Base-by-base conservation (phyloP, 176 grass and related monocot genomes). In the Avena sativa region DNA sequence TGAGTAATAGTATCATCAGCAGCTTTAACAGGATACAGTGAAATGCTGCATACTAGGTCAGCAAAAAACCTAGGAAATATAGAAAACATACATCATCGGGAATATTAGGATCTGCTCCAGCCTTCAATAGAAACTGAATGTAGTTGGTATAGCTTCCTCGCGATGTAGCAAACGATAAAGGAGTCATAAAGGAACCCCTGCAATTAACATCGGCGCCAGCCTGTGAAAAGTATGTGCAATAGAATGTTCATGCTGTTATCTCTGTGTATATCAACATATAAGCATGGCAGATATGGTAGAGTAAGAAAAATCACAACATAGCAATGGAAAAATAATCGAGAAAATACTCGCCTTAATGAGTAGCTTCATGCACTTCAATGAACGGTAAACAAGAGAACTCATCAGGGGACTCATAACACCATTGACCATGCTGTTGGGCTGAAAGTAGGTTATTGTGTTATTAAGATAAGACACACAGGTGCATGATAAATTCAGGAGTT, bases 171-270 rank as follows among this genome's bases (percentile, higher is more conserved):
- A 85, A 73, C 21, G 67, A 12, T 21, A 89, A 58, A 53, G 87
- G 82, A 74, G 74, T 9, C 58, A 5, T 0, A 34, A 23, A 0
- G 21, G 30, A 62, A 74, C 73, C 51, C 17, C 71, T 65, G 4
- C 19, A 53, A 74, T 91, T 80, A 15, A 91, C 85, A 60, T 91
- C 89, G 48, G 74, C 85, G 79, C 89, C 89, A 84, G 80, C 85
- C 89, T 87, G 76, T 73, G 34, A 57, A 84, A 79, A 84, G 17
- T 2, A 63, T 83, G 38, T 63, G 81, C 44, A 89, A 62, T 7
- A 81, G 6, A 26, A 78, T 40, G 43, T 72, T 52, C 17, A 59
- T 58, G 30, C 14, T 79, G 15, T 4, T 59, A 58, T 50, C 53
- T 59, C 49, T 53, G 21, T 57, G 28, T 57, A 73, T 12, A 73